These are phyloP conservation scores for Turnera subulata DNA, from an alignment of 345 rosid genomes.

Conservation along the genomic window DNA sequence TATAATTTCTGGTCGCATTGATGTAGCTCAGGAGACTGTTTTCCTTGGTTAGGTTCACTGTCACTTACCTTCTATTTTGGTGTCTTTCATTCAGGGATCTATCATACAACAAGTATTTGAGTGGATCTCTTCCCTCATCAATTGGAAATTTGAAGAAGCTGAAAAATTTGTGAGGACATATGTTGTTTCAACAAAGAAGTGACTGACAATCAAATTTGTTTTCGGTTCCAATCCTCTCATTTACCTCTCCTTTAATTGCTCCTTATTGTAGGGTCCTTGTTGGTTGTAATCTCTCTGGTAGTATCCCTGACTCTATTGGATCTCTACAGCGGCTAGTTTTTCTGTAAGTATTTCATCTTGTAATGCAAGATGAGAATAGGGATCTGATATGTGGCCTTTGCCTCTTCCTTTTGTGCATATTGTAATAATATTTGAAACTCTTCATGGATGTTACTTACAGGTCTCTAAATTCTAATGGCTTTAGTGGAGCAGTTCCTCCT, in stretches of 20 bases:
- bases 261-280: constrained; percentile 44
- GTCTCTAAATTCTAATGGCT: too few relatives aligned
- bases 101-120: constrained; percentile 53
- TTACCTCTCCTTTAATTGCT: neutral
- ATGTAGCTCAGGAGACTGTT: too few relatives aligned
- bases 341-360: constrained; percentile 60
- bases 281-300: constrained; percentile 63
- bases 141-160: constrained; percentile 60
- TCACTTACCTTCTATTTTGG: too few relatives aligned
- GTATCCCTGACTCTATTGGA: constrained; percentile 66
- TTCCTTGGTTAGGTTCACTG: too few relatives aligned
- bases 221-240: constrained; percentile 1
- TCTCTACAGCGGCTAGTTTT: constrained; percentile 35
- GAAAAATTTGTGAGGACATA: constrained; percentile 52
- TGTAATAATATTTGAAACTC: too few relatives aligned
- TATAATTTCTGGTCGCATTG: neutral
- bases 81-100: too few relatives aligned
- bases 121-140: constrained; percentile 58
- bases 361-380: too few relatives aligned
- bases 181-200: neutral
- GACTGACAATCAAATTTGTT: constrained; percentile 3
- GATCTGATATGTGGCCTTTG: too few relatives aligned
- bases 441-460: too few relatives aligned
- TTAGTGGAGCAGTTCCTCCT: constrained; percentile 64
- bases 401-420: too few relatives aligned